Evolutionary conservation across 2,329 filamentous ascomycete species (phyloP).

Genomic region (Colletotrichum sp.): DNA sequence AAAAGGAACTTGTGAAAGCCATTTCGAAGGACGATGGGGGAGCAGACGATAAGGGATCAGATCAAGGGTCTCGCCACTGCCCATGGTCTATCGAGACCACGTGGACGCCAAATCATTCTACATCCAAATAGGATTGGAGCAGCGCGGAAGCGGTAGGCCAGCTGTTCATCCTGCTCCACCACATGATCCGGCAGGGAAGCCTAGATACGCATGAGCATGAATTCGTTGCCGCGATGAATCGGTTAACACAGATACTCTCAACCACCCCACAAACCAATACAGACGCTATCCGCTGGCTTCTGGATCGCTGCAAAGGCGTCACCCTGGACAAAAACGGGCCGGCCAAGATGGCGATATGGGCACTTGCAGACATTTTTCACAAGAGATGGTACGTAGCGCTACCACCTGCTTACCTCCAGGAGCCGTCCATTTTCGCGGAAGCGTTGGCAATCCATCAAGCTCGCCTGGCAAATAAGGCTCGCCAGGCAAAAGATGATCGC

Average conservation of each 20-base stretch:
- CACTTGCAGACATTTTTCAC: not conserved
- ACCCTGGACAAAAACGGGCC: no score
- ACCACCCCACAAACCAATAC: rapidly evolving
- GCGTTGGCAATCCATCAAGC: not conserved
- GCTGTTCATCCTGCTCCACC: not conserved
- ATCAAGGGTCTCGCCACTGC: no score
- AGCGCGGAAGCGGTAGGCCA: rapidly evolving
- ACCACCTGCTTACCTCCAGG: not conserved
- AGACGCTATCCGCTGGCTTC: not conserved
- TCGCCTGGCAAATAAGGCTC: not conserved
- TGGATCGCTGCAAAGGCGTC: not conserved
- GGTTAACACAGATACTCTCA: not conserved
- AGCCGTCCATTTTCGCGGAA: not conserved
- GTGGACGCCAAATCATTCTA: not conserved
- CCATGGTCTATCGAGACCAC: not conserved
- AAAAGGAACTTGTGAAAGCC: not conserved
- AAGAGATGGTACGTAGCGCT: no score
- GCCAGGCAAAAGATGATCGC: not conserved
- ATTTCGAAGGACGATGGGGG: no score
- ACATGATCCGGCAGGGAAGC: not conserved
- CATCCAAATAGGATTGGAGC: no score
- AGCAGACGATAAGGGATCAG: no score
- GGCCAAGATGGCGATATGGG: not conserved
- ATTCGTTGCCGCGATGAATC: not conserved
- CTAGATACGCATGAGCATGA: not conserved